phyloP scores from a whole-genome alignment of 192 early-diverging fungal species.

The Backusella circina region DNA sequence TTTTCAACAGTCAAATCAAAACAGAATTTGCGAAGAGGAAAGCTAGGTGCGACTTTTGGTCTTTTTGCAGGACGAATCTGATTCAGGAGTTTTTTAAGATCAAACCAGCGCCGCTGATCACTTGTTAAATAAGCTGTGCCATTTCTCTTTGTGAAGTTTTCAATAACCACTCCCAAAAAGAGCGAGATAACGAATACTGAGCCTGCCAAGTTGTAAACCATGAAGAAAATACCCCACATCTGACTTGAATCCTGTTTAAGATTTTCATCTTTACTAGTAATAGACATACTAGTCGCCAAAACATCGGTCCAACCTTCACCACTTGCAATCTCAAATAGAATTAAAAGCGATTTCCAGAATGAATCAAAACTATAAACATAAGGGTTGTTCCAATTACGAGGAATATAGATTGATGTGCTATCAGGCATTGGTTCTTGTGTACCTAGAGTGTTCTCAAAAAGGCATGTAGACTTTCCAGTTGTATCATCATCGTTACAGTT shows the following conservation, averaged over 20 bases:
- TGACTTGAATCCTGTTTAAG: constrained; percentile 37
- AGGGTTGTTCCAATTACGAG: constrained; percentile 58
- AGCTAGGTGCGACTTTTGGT: constrained; percentile 34
- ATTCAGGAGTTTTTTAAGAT: constrained; percentile 53
- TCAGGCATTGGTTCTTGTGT: constrained; percentile 22
- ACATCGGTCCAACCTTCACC: constrained; percentile 61
- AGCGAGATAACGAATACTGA: constrained; percentile 55
- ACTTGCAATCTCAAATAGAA: constrained; percentile 55
- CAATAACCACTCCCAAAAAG: constrained; percentile 59
- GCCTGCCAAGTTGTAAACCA: constrained; percentile 55
- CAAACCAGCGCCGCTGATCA: constrained; percentile 58
- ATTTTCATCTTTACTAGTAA: constrained; percentile 36
- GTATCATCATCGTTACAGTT: constrained; percentile 46
- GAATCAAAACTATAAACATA: constrained; percentile 57
- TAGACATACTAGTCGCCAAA: constrained; percentile 41
- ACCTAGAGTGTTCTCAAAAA: constrained; percentile 20
- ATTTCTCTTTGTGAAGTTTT: constrained; percentile 53
- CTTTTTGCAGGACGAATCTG: constrained; percentile 50
- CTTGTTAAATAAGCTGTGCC: constrained; percentile 56
- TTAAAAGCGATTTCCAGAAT: constrained; percentile 49
- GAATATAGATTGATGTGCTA: constrained; percentile 24
- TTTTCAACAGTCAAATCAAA: constrained; percentile 46
- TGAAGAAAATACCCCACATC: constrained; percentile 52
- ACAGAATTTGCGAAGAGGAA: constrained; percentile 37
- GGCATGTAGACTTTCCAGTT: constrained; percentile 23